These are phyloP conservation scores for Apiospora sp. DNA, from an alignment of 2,329 filamentous ascomycete genomes.

Conservation along the genomic window DNA sequence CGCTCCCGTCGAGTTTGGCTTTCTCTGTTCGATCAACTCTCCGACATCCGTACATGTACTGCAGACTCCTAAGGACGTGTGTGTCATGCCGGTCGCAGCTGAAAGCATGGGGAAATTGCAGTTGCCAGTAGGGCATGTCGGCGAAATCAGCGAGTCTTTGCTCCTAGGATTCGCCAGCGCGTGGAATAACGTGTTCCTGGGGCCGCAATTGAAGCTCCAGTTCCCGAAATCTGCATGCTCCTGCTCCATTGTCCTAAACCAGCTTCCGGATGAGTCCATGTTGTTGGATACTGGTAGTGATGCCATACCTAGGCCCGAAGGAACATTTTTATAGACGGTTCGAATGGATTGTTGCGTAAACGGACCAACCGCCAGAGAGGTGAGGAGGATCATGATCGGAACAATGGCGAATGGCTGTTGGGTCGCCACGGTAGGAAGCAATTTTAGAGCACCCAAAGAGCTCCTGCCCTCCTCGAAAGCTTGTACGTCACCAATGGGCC, in stretches of 20 bases:
- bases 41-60: background rate
- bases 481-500: background rate
- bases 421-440: background rate
- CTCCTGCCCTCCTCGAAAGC: conserved; percentile 7
- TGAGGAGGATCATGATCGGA: background rate
- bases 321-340: background rate
- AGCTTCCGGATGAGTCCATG: background rate
- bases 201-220: background rate
- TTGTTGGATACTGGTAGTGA: background rate
- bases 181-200: background rate
- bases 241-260: too few relatives aligned
- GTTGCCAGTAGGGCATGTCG: conserved; percentile 3
- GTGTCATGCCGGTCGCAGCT: background rate
- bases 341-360: conserved; percentile 16
- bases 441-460: background rate
- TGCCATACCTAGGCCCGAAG: background rate
- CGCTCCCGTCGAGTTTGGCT: too few relatives aligned
- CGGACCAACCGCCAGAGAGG: background rate
- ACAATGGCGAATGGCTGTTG: background rate
- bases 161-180: background rate
- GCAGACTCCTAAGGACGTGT: conserved; percentile 16
- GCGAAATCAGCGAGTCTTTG: conserved; percentile 5
- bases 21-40: background rate
- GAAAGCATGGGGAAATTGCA: background rate
- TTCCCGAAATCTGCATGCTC: background rate